Base-by-base conservation (phyloP, 805 yeast genomes). In the Hanseniaspora clermontiae region DNA sequence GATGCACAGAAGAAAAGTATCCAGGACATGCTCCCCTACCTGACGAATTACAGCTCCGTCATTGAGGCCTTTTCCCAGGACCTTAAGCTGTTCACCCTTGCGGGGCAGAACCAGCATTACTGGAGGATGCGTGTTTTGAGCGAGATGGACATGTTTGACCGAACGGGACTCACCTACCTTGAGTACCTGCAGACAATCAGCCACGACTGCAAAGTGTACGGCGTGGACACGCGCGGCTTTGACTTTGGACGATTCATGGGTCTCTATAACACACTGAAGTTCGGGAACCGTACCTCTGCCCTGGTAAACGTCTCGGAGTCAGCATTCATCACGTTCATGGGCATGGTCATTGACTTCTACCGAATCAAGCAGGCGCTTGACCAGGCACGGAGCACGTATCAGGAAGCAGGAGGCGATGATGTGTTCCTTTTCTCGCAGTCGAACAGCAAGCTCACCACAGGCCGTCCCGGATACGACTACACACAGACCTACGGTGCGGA, bases 391-490 rank as follows among this genome's bases (percentile, higher is more conserved):
- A 2, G 11, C 34, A 50, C 42, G 37, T 29, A 17, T 9, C 42
- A 4, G 27, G 27, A 19, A 5, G 11, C 34, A 50, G 17, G 9
- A 50, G 17, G 9, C 42, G 39, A 43, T 31, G 36, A n/a, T 24
- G 14, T 17, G 19, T n/a, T 12, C 12, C 24, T 20, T 7, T 15
- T 43, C 3, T 34, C 43, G 19, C 34, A 45, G n/a, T 5, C 38
- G 15, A 45, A 17, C 37, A 45, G 17, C 27, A 29, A 29, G 14
- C 10, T 17, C 27, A 40, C 3, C 10, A 31, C 14, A 15, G 45
- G 45, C 48, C 56, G 62, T 15, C 52, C 66, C 6, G 56, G 55
- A 29, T 55, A 60, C 24, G 62, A 62, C 45, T 67, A 63, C 47
- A 60, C 62, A 48, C 42, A 54, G 2, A 60, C 55, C 27, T 59